Evolutionary conservation across 2,329 filamentous ascomycete genomes (phyloP), one percentile per base, ranked within the genome.

Genomic region (Dactylonectria macrodidyma): DNA sequence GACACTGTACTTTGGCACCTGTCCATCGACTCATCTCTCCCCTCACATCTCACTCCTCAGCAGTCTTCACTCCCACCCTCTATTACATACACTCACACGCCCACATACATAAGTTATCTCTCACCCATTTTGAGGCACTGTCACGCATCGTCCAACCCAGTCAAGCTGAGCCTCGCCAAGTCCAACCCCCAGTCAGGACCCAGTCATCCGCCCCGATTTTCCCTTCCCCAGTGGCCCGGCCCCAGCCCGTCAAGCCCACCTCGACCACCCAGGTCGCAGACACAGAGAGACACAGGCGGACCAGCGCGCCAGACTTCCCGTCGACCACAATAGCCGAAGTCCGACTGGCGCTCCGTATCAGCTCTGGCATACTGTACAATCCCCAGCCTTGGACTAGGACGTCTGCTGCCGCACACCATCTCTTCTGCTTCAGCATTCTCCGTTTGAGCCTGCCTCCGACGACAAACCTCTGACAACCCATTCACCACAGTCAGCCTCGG

Each of bases 301-400:
- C 24, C 36, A 58, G 22, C 16, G 26, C 26, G 5, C 16, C 19
- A 24, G 51, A 36, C 56, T 38, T 19, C 26, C 36, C 56, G 41
- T 65, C 33, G 52, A 61, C 58, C 47, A 62, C 55, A 48, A 41
- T 59, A 62, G 48, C 64, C 64, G 64, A 66, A 55, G 47, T 30
- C 58, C 52, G 46, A 56, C 57, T 51, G 30, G 14, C 22, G 44
- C 34, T 52, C n/a, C 14, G 24, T 46, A 30, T n/a, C 47, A 26
- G 50, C 54, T 30, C 64, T 66, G 47, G 44, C 52, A 46, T 50
- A n/a, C 52, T 30, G 26, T 30, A 30, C 44, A 50, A 48, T 51
- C 22, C 33, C 52, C 52, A 14, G n/a, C 52, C 60, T 57, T 5
- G 44, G 41, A 62, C 54, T 52, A 62, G 58, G 58, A 61, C 64